Evolutionary conservation across 2,329 filamentous ascomycete genomes (phyloP).

Genomic region (Pseudogymnoascus sp.): DNA sequence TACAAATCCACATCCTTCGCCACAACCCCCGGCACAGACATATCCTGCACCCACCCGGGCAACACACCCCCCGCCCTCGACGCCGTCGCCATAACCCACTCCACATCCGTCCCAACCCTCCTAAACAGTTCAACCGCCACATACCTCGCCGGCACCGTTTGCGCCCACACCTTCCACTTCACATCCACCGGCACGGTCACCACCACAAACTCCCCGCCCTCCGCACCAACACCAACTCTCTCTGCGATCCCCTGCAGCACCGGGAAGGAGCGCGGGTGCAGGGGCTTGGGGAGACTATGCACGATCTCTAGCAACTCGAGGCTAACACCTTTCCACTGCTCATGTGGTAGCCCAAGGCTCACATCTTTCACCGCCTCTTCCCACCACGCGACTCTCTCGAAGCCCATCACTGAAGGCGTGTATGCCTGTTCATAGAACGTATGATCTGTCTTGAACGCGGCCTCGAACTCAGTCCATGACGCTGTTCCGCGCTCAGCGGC

Average conservation of each 20-base stretch:
- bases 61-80: conserved; percentile 60
- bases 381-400: conserved; percentile 36
- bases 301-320: conserved; percentile 54
- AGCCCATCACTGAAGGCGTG: conserved; percentile 46
- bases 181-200: conserved; percentile 47
- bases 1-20: conserved; percentile 66
- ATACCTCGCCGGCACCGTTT: conserved; percentile 48
- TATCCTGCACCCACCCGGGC: conserved; percentile 57
- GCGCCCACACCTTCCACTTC: conserved; percentile 16
- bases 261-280: conserved; percentile 57
- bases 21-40: conserved; percentile 52
- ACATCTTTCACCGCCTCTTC: conserved; percentile 39
- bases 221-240: conserved; percentile 23
- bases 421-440: conserved; percentile 48
- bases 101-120: conserved; percentile 31
- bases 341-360: conserved; percentile 28
- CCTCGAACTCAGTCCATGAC: conserved; percentile 54
- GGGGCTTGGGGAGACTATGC: conserved; percentile 51
- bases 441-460: conserved; percentile 49
- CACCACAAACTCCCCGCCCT: conserved; percentile 43
- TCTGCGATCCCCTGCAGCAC: conserved; percentile 51
- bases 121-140: conserved; percentile 55
- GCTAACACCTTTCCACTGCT: conserved; percentile 38
- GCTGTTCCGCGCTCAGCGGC: conserved; percentile 43
- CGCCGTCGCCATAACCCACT: conserved; percentile 73